A percentile compares a stretch with the other conserved stretches of the same genome.
phyloP scores from a whole-genome alignment of 331 rosid genomes.

The Dryas integrifolia region DNA sequence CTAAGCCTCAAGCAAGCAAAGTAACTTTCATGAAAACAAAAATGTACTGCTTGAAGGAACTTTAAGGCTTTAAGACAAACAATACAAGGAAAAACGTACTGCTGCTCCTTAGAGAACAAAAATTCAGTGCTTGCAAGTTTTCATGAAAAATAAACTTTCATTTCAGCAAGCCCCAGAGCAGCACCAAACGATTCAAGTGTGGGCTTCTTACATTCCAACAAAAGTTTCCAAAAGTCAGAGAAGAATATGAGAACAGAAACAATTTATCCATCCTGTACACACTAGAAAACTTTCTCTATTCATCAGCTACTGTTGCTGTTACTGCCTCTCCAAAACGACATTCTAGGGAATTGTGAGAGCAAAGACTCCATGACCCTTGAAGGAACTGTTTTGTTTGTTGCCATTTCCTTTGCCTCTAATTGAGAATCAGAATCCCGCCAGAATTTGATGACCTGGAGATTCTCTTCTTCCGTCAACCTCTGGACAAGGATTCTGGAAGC shows the following conservation, averaged over 20 bases:
- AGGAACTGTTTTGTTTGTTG: slow-evolving; percentile 26
- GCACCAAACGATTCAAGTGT: background rate
- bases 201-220: background rate
- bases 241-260: background rate
- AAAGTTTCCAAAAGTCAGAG: background rate
- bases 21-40: too few species aligned
- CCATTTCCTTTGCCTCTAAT: slow-evolving; percentile 26
- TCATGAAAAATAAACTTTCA: background rate
- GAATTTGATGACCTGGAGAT: slow-evolving; percentile 86
- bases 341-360: slow-evolving; percentile 34
- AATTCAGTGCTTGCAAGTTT: background rate
- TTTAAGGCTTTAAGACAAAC: too few species aligned
- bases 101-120: background rate
- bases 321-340: slow-evolving; percentile 32
- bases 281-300: background rate
- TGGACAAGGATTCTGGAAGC: slow-evolving; percentile 78
- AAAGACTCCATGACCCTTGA: slow-evolving; percentile 37
- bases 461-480: slow-evolving; percentile 89
- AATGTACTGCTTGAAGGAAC: too few species aligned
- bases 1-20: too few species aligned
- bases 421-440: slow-evolving; percentile 62
- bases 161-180: background rate
- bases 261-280: background rate
- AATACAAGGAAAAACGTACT: too few species aligned
- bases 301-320: slow-evolving; percentile 24